These are phyloP conservation scores for Trichosporon sp. DNA, from an alignment of 1,284 basidiomycete species.

Conservation along the genomic window DNA sequence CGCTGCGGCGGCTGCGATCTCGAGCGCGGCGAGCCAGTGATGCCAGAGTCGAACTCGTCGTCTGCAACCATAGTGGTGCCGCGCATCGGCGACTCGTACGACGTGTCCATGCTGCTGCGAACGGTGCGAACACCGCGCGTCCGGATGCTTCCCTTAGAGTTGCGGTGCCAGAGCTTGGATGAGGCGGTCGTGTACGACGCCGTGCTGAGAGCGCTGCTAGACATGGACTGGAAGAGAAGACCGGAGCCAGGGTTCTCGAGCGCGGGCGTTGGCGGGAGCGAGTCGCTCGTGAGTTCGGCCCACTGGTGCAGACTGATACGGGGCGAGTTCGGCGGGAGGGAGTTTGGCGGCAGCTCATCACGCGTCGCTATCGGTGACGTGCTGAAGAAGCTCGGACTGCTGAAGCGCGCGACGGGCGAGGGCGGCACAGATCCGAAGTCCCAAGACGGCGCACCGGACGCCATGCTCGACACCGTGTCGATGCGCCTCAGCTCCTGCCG, in stretches of 20 bases:
- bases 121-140: not conserved
- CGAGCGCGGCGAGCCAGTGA: not conserved
- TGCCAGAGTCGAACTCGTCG: not conserved
- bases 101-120: conserved; percentile 3
- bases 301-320: conserved; percentile 46
- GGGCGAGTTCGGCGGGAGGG: conserved; percentile 34
- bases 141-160: conserved; percentile 15
- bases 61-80: not conserved
- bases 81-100: conserved; percentile 5
- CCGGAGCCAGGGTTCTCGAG: conserved; percentile 12
- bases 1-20: not conserved
- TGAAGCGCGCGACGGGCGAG: conserved; percentile 36
- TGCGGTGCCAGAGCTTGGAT: conserved; percentile 9
- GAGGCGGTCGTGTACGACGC: conserved; percentile 14
- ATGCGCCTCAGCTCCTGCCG: conserved; percentile 50
- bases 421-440: conserved; percentile 46
- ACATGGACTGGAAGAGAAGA: conserved; percentile 12
- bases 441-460: conserved; percentile 47
- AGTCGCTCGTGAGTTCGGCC: conserved; percentile 41
- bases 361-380: conserved; percentile 3
- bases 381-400: conserved; percentile 26
- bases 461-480: conserved; percentile 41
- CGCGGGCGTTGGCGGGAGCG: conserved; percentile 29
- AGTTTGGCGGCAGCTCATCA: conserved; percentile 1
- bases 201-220: not conserved